These are phyloP conservation scores for Backusella tuberculispora DNA, from an alignment of 192 early-diverging fungal genomes.

Conservation along the genomic window DNA sequence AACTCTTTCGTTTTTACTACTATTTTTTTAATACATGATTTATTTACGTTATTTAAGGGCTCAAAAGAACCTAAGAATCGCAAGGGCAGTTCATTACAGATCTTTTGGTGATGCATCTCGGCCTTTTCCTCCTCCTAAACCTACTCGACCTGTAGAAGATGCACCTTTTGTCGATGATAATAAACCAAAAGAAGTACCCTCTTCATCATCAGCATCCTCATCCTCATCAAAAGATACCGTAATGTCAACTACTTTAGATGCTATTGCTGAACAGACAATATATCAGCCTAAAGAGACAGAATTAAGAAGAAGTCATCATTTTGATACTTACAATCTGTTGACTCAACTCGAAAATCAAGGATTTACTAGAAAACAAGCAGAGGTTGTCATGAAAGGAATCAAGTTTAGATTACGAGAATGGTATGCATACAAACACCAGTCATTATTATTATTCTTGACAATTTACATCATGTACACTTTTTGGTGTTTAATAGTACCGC, in stretches of 20 bases:
- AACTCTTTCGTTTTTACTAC: not conserved
- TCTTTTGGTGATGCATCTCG: conserved; percentile 15
- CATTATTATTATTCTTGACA: not conserved
- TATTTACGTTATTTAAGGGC: conserved; percentile 7
- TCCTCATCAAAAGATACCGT: not conserved
- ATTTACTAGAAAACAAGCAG: conserved; percentile 72
- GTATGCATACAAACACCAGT: conserved; percentile 21
- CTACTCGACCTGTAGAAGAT: conserved; percentile 27
- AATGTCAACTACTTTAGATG: conserved; percentile 24
- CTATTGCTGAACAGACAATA: conserved; percentile 5
- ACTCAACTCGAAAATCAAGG: conserved; percentile 64
- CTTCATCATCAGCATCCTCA: not conserved
- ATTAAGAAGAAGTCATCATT: conserved; percentile 51
- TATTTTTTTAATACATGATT: not conserved
- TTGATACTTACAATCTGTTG: conserved; percentile 82
- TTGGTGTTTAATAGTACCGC: conserved; percentile 42
- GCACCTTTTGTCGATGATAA: not conserved
- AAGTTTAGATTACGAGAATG: conserved; percentile 71
- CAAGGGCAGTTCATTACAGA: not conserved
- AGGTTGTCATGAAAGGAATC: conserved; percentile 75
- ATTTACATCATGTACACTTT: not conserved
- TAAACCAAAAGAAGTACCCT: not conserved
- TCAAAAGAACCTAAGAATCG: not conserved
- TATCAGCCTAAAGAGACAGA: not conserved
- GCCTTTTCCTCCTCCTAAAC: conserved; percentile 29